Evolutionary conservation across 2,329 filamentous ascomycete genomes (phyloP), one percentile per base, ranked within the genome.

Genomic region (Calonectria pauciramosa): DNA sequence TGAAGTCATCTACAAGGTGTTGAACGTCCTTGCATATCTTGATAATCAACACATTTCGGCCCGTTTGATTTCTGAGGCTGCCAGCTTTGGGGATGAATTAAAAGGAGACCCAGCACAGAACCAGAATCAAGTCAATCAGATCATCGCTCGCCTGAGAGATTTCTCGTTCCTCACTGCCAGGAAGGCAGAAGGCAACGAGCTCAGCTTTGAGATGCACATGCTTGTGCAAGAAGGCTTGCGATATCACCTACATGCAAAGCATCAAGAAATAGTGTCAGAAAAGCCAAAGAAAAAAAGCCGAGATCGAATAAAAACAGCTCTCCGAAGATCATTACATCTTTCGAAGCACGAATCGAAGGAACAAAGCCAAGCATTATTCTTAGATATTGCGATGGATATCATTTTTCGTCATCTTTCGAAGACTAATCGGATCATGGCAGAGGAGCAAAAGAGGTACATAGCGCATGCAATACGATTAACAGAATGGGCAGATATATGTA

Each of bases 151-250:
- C 13, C 82, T 86, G 0, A 73, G 77, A 38, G 80, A 86, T 30
- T 84, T 85, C 47, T 86, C 83, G 0, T 86, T 86, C 64, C 65
- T 86, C 1, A 73, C 69, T 34, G 52, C 73, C 28, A 75, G 70
- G 8, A 54, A 9, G 18, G 20, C 44, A 18, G 68, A 67, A 18
- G 52, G 72, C 2, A 44, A 70, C 5, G 49, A 51, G 0, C 36
- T 49, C 11, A 77, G 34, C 14, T 85, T 83, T 68, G 79, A 84
- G 68, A 80, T 84, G 75, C 82, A 84, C 63, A 83, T 80, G 71
- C 80, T 84, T 1, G 81, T 82, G 3, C 82, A 83, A 60, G 80
- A 83, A 60, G 82, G 81, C 20, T 68, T 73, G 5, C 79, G 68
- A 1, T 81, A 81, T 60, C 70, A 71, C 16, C 60, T 81, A 4